phyloP scores from a whole-genome alignment of 257 asterid species.

The Thymus quinquecostatus region DNA sequence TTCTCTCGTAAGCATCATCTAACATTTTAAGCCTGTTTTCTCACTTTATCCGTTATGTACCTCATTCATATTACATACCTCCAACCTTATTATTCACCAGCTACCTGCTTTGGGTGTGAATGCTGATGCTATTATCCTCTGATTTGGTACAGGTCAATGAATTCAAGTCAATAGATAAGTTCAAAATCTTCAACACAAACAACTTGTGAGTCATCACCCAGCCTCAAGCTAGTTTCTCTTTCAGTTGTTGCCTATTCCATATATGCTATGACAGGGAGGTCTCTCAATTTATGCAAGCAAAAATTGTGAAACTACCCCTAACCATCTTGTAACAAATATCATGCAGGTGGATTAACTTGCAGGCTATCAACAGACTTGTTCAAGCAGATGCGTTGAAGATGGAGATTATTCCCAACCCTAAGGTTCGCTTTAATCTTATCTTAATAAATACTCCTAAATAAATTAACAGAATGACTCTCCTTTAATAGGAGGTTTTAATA shows the following conservation, averaged over 20 bases:
- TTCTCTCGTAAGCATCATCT: constrained; percentile 10
- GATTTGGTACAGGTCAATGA: constrained; percentile 70
- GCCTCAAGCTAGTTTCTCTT: constrained; percentile 21
- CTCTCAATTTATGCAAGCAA: neutral
- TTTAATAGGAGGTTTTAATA: neutral
- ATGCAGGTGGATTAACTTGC: constrained; percentile 92
- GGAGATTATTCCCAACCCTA: constrained; percentile 99
- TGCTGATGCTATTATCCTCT: constrained; percentile 24
- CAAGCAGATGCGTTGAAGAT: constrained; percentile 75
- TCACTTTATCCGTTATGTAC: neutral
- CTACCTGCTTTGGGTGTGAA: constrained; percentile 26
- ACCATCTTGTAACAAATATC: constrained; percentile 28
- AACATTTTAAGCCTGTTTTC: constrained; percentile 17
- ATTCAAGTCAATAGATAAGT: constrained; percentile 96
- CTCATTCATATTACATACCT: constrained; percentile 3
- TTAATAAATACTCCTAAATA: neutral
- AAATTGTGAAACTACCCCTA: constrained; percentile 9
- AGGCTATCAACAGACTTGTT: constrained; percentile 85
- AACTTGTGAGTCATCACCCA: constrained; percentile 69
- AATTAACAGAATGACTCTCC: constrained; percentile 47
- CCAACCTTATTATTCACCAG: constrained; percentile 14
- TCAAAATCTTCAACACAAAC: constrained; percentile 98
- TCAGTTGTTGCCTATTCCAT: constrained; percentile 5
- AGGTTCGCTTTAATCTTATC: constrained; percentile 48
- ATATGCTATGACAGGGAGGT: neutral